These are phyloP conservation scores for Fusarium fracticaudum DNA, from an alignment of 2,329 filamentous ascomycete species.

Conservation along the genomic window DNA sequence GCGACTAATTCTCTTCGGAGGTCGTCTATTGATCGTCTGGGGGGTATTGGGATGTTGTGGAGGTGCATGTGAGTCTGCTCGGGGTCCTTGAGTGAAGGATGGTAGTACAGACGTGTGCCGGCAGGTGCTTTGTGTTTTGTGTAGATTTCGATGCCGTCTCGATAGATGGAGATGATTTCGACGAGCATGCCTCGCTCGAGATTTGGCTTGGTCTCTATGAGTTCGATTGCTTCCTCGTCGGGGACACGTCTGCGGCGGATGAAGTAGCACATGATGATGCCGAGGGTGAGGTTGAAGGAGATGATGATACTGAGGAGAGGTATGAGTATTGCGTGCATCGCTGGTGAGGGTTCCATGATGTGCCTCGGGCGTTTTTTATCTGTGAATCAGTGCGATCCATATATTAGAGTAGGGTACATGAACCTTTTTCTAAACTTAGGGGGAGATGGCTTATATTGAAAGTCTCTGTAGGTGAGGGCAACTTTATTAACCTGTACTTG, in stretches of 20 bases:
- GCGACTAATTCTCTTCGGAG: background rate
- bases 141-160: constrained; percentile 10
- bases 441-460: background rate
- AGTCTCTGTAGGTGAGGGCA: background rate
- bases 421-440: background rate
- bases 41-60: background rate
- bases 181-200: constrained; percentile 14
- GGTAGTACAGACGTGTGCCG: background rate
- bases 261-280: background rate
- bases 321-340: background rate
- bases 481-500: background rate
- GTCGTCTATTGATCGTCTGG: background rate
- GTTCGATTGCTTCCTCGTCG: background rate
- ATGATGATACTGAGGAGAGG: background rate
- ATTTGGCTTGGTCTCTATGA: background rate
- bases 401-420: background rate
- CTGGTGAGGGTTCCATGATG: background rate
- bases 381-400: background rate
- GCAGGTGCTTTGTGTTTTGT: background rate
- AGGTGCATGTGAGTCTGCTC: background rate
- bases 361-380: too few relatives aligned
- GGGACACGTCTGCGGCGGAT: background rate
- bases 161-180: constrained; percentile 2
- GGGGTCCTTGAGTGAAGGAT: background rate
- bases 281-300: background rate